Evolutionary conservation across 345 rosid species (phyloP).

Genomic region (Iberis pinnata): DNA sequence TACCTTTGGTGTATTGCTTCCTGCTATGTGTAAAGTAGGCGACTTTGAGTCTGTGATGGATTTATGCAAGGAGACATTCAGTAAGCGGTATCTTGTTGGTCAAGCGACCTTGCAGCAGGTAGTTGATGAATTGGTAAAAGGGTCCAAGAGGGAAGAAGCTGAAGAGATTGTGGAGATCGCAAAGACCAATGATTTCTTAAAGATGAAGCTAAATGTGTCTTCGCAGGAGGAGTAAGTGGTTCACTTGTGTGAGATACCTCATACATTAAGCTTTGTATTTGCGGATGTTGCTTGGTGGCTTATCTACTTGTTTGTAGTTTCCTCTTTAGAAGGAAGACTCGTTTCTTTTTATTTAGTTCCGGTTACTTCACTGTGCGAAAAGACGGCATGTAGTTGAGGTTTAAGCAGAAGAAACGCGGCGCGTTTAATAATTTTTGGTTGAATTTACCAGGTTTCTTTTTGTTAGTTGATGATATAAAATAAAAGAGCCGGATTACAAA

Average conservation of each 20-base stretch:
- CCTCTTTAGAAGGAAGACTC: no score
- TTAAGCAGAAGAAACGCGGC: no score
- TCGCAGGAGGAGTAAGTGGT: constrained; percentile 15
- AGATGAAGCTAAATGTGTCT: constrained; percentile 27
- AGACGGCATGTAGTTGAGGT: no score
- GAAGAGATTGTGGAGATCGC: constrained; percentile 45
- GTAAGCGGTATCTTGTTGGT: constrained; percentile 22
- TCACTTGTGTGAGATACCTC: not conserved
- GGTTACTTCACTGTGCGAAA: no score
- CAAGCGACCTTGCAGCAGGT: constrained; percentile 37
- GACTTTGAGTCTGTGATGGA: constrained; percentile 41
- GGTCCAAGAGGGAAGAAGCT: constrained; percentile 44
- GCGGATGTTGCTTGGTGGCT: constrained; percentile 8
- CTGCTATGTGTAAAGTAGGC: constrained; percentile 44
- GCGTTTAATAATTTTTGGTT: no score
- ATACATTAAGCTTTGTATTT: not conserved
- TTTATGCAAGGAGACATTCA: constrained; percentile 35
- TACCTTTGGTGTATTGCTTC: constrained; percentile 35
- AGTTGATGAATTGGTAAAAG: constrained; percentile 43
- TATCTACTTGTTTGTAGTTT: not conserved
- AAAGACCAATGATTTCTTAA: constrained; percentile 29
- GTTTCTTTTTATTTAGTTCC: no score
- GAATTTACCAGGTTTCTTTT: no score
- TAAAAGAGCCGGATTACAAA: no score
- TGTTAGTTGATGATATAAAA: no score